Conservation (phyloP, 2,329 filamentous ascomycete species). For the Beauveria rudraprayagi region DNA sequence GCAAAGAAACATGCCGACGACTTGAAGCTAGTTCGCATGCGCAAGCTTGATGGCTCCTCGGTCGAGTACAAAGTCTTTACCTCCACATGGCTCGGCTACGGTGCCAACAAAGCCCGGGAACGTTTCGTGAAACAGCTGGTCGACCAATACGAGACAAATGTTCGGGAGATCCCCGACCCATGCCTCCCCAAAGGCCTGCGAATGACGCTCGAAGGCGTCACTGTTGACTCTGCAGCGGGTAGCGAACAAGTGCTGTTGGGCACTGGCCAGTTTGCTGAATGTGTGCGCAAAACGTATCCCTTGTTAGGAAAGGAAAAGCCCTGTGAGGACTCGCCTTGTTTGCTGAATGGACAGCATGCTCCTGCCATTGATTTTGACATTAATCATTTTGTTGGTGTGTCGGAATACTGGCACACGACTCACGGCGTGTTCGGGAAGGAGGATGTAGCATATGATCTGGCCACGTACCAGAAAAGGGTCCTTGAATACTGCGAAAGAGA, state of each 20-base stretch:
- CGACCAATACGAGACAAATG: slow-evolving; percentile 51
- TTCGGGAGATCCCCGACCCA: slow-evolving; percentile 73
- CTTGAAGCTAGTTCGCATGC: slow-evolving; percentile 75
- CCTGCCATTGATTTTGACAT: slow-evolving; percentile 95
- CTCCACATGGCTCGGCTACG: slow-evolving; percentile 93
- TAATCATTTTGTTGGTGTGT: slow-evolving; percentile 96
- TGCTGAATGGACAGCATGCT: slow-evolving; percentile 85
- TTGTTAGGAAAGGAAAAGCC: slow-evolving; percentile 82
- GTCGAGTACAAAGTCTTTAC: slow-evolving; percentile 88
- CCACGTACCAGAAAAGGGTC: slow-evolving; percentile 80
- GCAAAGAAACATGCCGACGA: slow-evolving; percentile 83
- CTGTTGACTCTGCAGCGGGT: slow-evolving; percentile 29
- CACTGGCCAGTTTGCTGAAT: slow-evolving; percentile 81
- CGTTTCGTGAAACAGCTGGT: slow-evolving; percentile 75
- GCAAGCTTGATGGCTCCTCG: slow-evolving; percentile 69
- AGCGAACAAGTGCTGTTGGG: slow-evolving; percentile 56
- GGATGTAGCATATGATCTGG: slow-evolving; percentile 80
- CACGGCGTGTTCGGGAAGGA: slow-evolving; percentile 82
- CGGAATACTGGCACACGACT: slow-evolving; percentile 98
- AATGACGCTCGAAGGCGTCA: slow-evolving; percentile 62
- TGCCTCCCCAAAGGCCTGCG: slow-evolving; percentile 76
- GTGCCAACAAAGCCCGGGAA: slow-evolving; percentile 85
- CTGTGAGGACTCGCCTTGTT: slow-evolving; percentile 74
- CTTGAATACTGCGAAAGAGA: slow-evolving; percentile 75
- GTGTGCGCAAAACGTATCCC: slow-evolving; percentile 72